Evolutionary conservation across 345 rosid species (phyloP).

Genomic region (Abelmoschus esculentus): DNA sequence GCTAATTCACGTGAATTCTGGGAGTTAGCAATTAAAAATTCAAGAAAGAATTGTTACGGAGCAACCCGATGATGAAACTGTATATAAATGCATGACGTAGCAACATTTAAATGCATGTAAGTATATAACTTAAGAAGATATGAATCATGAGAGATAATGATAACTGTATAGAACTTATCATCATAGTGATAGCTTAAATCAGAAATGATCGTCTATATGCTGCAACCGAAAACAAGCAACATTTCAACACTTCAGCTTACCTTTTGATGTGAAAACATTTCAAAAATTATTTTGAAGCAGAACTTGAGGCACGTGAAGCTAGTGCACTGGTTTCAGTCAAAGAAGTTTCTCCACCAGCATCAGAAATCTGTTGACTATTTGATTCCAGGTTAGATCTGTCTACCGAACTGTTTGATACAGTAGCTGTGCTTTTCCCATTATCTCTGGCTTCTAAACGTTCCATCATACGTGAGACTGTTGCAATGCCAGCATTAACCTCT

Average conservation of each 20-base stretch:
- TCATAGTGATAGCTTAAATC: neutral
- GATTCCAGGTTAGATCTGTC: neutral
- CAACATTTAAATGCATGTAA: neutral
- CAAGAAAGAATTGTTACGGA: neutral
- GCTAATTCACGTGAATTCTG: no score
- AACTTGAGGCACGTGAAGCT: neutral
- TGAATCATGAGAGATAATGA: neutral
- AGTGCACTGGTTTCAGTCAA: neutral
- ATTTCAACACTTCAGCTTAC: neutral
- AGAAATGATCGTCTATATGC: neutral
- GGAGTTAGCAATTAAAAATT: neutral
- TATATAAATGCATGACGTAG: no score
- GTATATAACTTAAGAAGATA: neutral
- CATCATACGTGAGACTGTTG: neutral
- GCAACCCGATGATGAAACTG: neutral
- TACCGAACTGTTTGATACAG: neutral
- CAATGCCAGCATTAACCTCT: conserved; percentile 1
- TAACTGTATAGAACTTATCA: neutral
- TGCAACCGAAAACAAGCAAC: neutral
- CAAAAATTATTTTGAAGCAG: neutral
- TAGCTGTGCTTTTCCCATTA: neutral
- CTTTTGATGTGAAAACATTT: neutral
- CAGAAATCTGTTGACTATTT: neutral
- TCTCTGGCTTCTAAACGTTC: neutral
- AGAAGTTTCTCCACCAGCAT: neutral